phyloP scores from a whole-genome alignment of 1,139 yeast species.

The Scheffersomyces parashehatae region DNA sequence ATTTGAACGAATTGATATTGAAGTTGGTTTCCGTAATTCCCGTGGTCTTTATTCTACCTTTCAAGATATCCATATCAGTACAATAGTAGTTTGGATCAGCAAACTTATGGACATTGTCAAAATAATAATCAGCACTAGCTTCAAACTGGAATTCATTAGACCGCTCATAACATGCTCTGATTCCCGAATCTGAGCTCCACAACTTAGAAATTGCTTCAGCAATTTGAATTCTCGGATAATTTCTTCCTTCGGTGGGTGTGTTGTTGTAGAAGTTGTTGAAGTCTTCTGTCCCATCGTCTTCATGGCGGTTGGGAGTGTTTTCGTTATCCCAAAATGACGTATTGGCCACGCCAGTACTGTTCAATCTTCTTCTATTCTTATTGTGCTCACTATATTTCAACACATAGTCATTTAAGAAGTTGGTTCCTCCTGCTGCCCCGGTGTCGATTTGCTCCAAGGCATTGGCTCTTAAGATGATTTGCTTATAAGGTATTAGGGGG shows the following conservation, averaged over 20 bases:
- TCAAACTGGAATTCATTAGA: slow-evolving; percentile 82
- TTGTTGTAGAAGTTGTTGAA: background rate
- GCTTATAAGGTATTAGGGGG: slow-evolving; percentile 47
- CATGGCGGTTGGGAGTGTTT: background rate
- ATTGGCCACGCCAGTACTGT: slow-evolving; percentile 55
- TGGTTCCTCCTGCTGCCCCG: slow-evolving; percentile 66
- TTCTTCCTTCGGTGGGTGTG: slow-evolving; percentile 19
- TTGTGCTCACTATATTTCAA: slow-evolving; percentile 59
- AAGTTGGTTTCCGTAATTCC: slow-evolving; percentile 91
- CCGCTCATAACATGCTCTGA: slow-evolving; percentile 57
- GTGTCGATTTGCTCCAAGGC: slow-evolving; percentile 66
- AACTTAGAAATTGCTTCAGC: slow-evolving; percentile 67
- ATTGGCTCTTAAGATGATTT: slow-evolving; percentile 53
- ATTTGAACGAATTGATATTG: slow-evolving; percentile 61
- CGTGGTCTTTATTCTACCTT: slow-evolving; percentile 91
- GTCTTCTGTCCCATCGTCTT: background rate
- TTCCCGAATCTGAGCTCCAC: slow-evolving; percentile 73
- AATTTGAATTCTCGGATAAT: slow-evolving; percentile 38
- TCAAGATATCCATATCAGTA: slow-evolving; percentile 77
- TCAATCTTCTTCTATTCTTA: slow-evolving; percentile 48
- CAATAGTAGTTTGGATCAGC: slow-evolving; percentile 68
- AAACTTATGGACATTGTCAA: slow-evolving; percentile 65
- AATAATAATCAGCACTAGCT: slow-evolving; percentile 75
- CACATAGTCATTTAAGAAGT: slow-evolving; percentile 64
- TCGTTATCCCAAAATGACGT: slow-evolving; percentile 8